Percentiles rank a stretch among this genome's conserved stretches.
Conservation (phyloP, 345 rosid genomes). For the Citrus australasica region DNA sequence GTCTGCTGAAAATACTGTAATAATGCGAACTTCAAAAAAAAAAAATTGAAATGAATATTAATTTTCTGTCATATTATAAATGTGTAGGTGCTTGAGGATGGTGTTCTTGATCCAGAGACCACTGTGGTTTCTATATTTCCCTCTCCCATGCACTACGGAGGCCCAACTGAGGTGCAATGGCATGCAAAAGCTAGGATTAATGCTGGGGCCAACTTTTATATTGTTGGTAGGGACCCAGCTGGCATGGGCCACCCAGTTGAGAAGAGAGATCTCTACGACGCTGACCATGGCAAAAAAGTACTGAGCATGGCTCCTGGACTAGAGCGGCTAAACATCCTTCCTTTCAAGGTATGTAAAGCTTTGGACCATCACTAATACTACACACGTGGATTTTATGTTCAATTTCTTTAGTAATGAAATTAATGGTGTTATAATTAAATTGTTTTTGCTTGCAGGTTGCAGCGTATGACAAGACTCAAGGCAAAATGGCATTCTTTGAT, state of each 20-base stretch:
- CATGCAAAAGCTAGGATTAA: slow-evolving; percentile 98
- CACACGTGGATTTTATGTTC: background rate
- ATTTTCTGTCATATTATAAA: background rate
- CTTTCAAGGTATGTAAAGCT: slow-evolving; percentile 66
- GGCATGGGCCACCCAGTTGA: slow-evolving; percentile 98
- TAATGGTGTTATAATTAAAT: background rate
- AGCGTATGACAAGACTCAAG: slow-evolving; percentile 91
- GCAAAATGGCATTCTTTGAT: slow-evolving; percentile 98
- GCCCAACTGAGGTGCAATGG: slow-evolving; percentile 99
- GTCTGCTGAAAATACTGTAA: background rate
- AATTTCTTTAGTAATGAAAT: background rate
- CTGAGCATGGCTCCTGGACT: slow-evolving; percentile 97
- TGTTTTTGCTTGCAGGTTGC: slow-evolving; percentile 59
- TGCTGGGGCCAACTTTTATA: slow-evolving; percentile 98
- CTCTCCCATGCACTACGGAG: slow-evolving; percentile 98
- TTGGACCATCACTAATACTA: no score
- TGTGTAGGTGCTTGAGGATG: slow-evolving; percentile 91
- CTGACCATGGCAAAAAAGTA: slow-evolving; percentile 98
- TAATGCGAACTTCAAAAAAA: background rate
- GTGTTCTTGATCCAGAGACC: slow-evolving; percentile 98
- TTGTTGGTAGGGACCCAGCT: slow-evolving; percentile 99
- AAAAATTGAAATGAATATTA: background rate
- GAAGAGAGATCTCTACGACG: slow-evolving; percentile 92
- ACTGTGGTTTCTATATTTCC: slow-evolving; percentile 97
- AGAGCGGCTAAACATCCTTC: slow-evolving; percentile 92